Evolutionary conservation across 495 filamentous ascomycete genomes (phyloP).

Genomic region (Coniosporium apollinis): DNA sequence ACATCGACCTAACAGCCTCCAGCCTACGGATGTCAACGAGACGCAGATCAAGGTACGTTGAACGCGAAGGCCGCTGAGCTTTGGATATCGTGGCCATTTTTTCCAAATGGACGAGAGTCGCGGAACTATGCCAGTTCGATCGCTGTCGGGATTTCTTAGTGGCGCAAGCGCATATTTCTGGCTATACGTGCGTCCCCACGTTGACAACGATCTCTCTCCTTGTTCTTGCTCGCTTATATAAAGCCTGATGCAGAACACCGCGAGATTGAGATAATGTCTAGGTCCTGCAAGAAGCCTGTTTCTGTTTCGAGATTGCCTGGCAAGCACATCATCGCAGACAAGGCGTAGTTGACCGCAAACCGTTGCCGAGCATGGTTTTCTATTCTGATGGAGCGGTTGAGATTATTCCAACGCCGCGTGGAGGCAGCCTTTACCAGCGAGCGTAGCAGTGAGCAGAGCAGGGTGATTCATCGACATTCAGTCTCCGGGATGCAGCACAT

Average conservation of each 20-base stretch:
- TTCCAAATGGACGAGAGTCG: conserved; percentile 22
- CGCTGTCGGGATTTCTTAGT: no score
- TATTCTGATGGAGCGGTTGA: no score
- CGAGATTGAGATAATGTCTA: conserved; percentile 29
- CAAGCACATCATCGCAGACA: conserved; percentile 15
- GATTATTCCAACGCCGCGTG: no score
- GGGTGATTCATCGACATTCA: no score
- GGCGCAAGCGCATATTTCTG: no score
- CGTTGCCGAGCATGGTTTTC: no score
- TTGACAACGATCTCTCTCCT: conserved; percentile 12
- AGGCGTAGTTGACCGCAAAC: no score
- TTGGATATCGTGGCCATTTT: conserved; percentile 38
- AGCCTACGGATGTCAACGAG: conserved; percentile 93
- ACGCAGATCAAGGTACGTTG: conserved; percentile 99
- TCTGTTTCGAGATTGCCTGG: conserved; percentile 14
- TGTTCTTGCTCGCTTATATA: conserved; percentile 19
- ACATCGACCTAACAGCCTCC: conserved; percentile 30
- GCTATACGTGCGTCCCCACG: no score
- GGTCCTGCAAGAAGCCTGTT: conserved; percentile 23
- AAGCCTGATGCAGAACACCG: conserved; percentile 22
- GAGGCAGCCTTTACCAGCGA: no score
- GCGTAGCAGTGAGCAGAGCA: conserved; percentile 38
- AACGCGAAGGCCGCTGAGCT: conserved; percentile 34
- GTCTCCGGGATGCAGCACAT: no score
- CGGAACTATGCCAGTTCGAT: conserved; percentile 15